Conservation (phyloP, 1,284 basidiomycete species). For the Pterulicium gracile region DNA sequence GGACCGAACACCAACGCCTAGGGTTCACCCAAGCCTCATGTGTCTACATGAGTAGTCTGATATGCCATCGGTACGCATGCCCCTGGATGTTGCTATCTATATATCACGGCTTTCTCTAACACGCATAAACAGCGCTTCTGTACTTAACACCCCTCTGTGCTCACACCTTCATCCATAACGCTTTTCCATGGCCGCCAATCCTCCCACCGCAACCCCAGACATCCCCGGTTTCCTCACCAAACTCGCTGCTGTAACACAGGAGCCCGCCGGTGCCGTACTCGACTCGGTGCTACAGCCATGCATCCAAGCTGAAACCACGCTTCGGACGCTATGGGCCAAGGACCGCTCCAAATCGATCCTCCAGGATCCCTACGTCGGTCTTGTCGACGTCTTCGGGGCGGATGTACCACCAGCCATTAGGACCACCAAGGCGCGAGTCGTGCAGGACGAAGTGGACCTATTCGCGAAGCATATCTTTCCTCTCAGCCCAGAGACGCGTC, state of each 20-base stretch:
- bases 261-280: constrained; percentile 13
- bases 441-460: constrained; percentile 26
- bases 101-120: no score
- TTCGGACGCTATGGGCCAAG: constrained; percentile 43
- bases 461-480: constrained; percentile 34
- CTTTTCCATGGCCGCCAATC: neutral
- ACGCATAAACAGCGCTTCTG: no score
- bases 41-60: no score
- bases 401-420: constrained; percentile 27
- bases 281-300: constrained; percentile 36
- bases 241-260: neutral
- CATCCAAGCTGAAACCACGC: constrained; percentile 38
- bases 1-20: no score
- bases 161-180: no score
- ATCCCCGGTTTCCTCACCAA: neutral
- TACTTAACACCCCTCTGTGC: no score
- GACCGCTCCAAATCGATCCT: constrained; percentile 34
- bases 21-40: no score
- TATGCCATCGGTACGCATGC: no score
- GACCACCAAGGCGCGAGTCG: constrained; percentile 30
- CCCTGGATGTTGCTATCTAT: no score
- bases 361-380: constrained; percentile 36
- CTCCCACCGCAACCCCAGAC: neutral
- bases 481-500: constrained; percentile 23
- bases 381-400: constrained; percentile 44